A percentile compares a stretch with the other conserved stretches of the same genome.
Conservation (phyloP, 2,329 filamentous ascomycete species). For the Pseudogymnoascus sp. region DNA sequence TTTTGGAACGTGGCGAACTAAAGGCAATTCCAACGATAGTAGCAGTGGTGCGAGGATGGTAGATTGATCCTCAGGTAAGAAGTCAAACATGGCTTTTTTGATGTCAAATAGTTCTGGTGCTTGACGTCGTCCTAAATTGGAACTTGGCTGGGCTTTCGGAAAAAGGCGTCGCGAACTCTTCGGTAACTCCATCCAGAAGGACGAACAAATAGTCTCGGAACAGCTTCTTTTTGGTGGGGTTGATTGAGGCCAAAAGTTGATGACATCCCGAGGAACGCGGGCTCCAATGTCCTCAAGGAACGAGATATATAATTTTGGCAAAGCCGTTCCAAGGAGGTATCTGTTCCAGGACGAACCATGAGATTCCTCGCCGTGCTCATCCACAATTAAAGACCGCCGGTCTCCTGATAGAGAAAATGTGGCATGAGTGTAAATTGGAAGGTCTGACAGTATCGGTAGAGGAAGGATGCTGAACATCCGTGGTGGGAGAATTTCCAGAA, state of each 20-base stretch:
- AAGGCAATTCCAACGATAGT: not conserved
- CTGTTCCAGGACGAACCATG: constrained; percentile 22
- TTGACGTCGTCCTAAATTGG: not conserved
- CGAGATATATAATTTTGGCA: constrained; percentile 23
- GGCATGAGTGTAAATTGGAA: constrained; percentile 26
- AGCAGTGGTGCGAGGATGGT: not conserved
- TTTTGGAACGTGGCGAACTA: constrained; percentile 10
- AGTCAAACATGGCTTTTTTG: constrained; percentile 22
- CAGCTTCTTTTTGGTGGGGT: constrained; percentile 11
- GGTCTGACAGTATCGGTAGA: constrained; percentile 18
- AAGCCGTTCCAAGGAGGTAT: constrained; percentile 19
- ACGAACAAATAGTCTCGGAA: constrained; percentile 15
- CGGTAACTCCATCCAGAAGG: constrained; percentile 21
- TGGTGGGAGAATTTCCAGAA: not conserved
- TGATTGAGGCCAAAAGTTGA: constrained; percentile 22
- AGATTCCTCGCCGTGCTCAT: constrained; percentile 16
- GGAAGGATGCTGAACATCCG: constrained; percentile 20
- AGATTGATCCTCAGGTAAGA: constrained; percentile 15
- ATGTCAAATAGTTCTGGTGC: constrained; percentile 13
- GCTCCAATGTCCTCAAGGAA: constrained; percentile 20
- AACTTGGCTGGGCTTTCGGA: constrained; percentile 15
- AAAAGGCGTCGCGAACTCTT: constrained; percentile 17
- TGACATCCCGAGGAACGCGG: constrained; percentile 14
- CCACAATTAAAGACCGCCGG: constrained; percentile 21
- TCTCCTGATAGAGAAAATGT: constrained; percentile 28